A percentile compares a stretch with the other conserved stretches of the same genome.
Evolutionary conservation across 2,329 filamentous ascomycete genomes (phyloP).

Genomic region (Neocatenulostroma microsporum): DNA sequence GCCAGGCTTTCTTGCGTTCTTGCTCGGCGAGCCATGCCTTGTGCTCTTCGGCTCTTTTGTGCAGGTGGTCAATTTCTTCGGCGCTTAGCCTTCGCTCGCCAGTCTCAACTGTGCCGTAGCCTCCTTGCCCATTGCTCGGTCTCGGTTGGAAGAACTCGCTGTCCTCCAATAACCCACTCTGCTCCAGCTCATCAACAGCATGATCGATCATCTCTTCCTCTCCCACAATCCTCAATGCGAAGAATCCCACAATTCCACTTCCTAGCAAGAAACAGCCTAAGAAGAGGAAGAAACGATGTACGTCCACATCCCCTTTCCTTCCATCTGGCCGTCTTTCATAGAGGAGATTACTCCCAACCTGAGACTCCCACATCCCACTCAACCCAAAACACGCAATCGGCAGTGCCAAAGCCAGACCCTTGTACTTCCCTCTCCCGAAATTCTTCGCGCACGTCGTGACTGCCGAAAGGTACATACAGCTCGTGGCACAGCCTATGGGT

Average conservation of each 20-base stretch:
- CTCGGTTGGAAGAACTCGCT: constrained; percentile 60
- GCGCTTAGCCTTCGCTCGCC: constrained; percentile 35
- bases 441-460: constrained; percentile 98
- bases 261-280: constrained; percentile 62
- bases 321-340: constrained; percentile 62
- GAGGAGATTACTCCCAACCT: constrained; percentile 71
- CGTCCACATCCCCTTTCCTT: constrained; percentile 53
- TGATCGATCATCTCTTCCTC: constrained; percentile 84
- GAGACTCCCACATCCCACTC: constrained; percentile 93
- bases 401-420: constrained; percentile 78
- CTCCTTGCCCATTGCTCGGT: constrained; percentile 32
- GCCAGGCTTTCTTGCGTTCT: constrained; percentile 72
- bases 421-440: constrained; percentile 80
- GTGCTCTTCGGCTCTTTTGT: constrained; percentile 39
- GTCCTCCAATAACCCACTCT: constrained; percentile 72
- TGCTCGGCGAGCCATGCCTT: constrained; percentile 46
- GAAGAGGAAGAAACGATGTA: constrained; percentile 84
- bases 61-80: constrained; percentile 40
- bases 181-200: constrained; percentile 82
- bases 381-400: constrained; percentile 90
- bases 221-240: constrained; percentile 70
- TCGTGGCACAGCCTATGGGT: constrained; percentile 72
- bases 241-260: constrained; percentile 64
- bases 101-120: constrained; percentile 56
- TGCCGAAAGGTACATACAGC: constrained; percentile 78